These are phyloP conservation scores for Citrus mangshanensis DNA, from an alignment of 345 rosid species.

Conservation along the genomic window DNA sequence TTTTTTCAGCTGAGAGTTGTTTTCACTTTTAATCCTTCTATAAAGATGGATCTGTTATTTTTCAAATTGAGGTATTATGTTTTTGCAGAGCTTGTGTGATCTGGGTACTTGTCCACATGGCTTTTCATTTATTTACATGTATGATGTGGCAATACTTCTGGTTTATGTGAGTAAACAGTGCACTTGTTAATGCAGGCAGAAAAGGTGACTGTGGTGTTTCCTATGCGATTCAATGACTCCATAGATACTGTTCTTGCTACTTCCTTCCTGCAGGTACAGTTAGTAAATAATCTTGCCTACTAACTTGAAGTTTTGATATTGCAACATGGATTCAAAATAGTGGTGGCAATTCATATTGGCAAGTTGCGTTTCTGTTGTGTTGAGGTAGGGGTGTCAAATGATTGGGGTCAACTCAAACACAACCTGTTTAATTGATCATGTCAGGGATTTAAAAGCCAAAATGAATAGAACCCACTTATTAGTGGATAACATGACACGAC, in stretches of 20 bases:
- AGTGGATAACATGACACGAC: background rate
- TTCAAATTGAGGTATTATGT: background rate
- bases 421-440: background rate
- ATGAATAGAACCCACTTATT: background rate
- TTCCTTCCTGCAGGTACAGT: constrained; percentile 82
- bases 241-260: constrained; percentile 79
- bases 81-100: background rate
- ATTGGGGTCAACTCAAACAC: background rate
- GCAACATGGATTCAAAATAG: background rate
- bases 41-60: background rate
- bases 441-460: background rate
- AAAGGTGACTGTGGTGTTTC: constrained; percentile 79
- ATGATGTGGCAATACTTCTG: background rate
- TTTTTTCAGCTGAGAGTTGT: background rate
- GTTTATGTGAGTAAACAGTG: constrained; percentile 9
- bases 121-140: background rate
- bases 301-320: constrained; percentile 8
- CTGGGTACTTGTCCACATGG: background rate
- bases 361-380: background rate
- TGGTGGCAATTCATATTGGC: background rate
- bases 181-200: constrained; percentile 56
- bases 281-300: constrained; percentile 7
- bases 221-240: constrained; percentile 92
- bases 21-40: background rate
- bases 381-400: background rate